A percentile compares a stretch with the other conserved stretches of the same genome.
Conservation (phyloP, 1,284 basidiomycete genomes). For the Ustilago nuda region DNA sequence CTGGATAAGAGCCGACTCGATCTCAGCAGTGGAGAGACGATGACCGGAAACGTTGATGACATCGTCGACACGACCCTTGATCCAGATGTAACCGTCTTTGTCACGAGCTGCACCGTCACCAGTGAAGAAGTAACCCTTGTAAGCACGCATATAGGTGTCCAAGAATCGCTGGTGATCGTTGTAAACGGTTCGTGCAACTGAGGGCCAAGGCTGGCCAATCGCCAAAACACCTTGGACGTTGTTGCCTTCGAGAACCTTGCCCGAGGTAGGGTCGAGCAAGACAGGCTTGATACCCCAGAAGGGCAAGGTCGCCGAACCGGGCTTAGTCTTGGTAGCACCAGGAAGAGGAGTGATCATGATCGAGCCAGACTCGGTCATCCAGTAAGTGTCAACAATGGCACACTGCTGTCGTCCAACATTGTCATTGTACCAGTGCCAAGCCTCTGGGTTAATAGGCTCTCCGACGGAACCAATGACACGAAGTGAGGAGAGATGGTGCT, state of each 20-base stretch:
- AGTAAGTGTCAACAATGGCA: constrained; percentile 84
- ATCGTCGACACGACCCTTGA: constrained; percentile 97
- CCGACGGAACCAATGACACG: constrained; percentile 93
- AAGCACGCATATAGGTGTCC: constrained; percentile 89
- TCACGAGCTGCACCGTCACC: constrained; percentile 96
- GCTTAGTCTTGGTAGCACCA: constrained; percentile 93
- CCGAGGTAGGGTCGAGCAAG: constrained; percentile 85
- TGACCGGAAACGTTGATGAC: constrained; percentile 81
- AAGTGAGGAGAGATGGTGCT: constrained; percentile 84
- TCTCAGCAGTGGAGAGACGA: constrained; percentile 95
- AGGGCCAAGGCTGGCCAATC: constrained; percentile 90
- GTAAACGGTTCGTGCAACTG: constrained; percentile 93
- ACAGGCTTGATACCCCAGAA: constrained; percentile 95
- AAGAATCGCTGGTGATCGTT: constrained; percentile 90
- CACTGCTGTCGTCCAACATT: constrained; percentile 89
- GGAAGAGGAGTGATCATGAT: constrained; percentile 96
- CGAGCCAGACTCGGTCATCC: constrained; percentile 95
- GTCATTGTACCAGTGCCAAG: constrained; percentile 99
- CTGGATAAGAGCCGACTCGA: constrained; percentile 92
- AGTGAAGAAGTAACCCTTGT: constrained; percentile 84
- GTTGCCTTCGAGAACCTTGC: constrained; percentile 81
- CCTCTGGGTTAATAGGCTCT: constrained; percentile 99
- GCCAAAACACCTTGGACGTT: constrained; percentile 91
- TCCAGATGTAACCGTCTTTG: constrained; percentile 88
- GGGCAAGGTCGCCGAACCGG: constrained; percentile 93